phyloP scores from a whole-genome alignment of 768 basidiomycete species.

The Mycena epipterygia region DNA sequence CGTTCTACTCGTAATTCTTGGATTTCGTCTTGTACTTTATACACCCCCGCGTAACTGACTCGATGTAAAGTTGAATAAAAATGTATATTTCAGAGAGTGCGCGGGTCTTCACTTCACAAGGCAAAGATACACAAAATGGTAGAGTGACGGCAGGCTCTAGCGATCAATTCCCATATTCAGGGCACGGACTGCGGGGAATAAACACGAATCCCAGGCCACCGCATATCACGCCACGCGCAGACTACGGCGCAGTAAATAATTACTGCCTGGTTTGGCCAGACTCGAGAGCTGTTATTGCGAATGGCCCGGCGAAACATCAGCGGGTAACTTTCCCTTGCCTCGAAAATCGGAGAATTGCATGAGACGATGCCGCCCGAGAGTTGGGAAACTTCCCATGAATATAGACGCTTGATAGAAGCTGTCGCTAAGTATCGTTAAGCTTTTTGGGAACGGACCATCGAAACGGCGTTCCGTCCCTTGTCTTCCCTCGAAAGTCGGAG shows the following conservation, averaged over 20 bases:
- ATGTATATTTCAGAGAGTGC: too few relatives aligned
- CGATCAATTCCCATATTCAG: too few relatives aligned
- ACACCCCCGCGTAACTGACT: neutral
- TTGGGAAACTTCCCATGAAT: neutral
- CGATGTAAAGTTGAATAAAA: too few relatives aligned
- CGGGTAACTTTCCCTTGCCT: neutral
- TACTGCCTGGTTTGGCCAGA: too few relatives aligned
- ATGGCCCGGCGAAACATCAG: neutral
- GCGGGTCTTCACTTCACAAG: too few relatives aligned
- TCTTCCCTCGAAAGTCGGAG: too few relatives aligned
- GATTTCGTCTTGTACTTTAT: neutral
- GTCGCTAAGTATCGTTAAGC: too few relatives aligned
- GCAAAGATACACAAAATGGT: too few relatives aligned
- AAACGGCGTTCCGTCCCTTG: too few relatives aligned
- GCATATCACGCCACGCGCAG: neutral
- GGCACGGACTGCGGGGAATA: neutral
- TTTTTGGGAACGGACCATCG: neutral
- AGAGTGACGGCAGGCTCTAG: too few relatives aligned
- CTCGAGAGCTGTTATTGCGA: slow-evolving; percentile 8
- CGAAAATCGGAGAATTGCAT: neutral
- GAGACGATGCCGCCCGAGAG: neutral
- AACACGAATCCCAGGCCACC: neutral
- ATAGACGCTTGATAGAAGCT: slow-evolving; percentile 8
- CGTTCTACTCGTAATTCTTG: neutral
- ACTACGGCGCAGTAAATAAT: neutral